Evolutionary conservation across 2,329 filamentous ascomycete species (phyloP).

Genomic region (Cladosporium sp.): DNA sequence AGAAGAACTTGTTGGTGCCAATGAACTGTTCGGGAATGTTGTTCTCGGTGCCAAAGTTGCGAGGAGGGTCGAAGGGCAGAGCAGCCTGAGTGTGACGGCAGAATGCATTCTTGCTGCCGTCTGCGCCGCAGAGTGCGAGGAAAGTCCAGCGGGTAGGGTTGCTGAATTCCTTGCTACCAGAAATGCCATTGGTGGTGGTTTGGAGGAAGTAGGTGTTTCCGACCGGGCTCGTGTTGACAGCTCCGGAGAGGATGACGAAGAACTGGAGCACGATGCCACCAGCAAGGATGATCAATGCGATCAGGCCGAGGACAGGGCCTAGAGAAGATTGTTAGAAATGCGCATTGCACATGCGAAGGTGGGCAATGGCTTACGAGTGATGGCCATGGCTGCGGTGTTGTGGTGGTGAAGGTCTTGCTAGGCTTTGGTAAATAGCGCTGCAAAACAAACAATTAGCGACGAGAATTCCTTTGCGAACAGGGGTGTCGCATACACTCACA

Average conservation of each 20-base stretch:
- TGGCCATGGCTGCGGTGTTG: constrained; percentile 14
- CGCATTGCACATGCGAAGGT: not conserved
- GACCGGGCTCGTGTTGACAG: constrained; percentile 56
- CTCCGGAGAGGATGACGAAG: constrained; percentile 64
- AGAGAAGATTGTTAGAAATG: constrained; percentile 17
- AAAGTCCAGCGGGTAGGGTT: constrained; percentile 81
- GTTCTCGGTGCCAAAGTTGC: constrained; percentile 59
- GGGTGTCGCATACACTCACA: not conserved
- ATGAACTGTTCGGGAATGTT: constrained; percentile 58
- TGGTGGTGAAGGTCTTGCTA: not conserved
- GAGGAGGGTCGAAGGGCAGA: constrained; percentile 63
- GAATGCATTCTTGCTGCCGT: constrained; percentile 54
- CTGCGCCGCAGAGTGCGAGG: constrained; percentile 75
- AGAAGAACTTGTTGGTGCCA: constrained; percentile 67
- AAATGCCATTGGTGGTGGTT: constrained; percentile 72
- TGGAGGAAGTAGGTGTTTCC: constrained; percentile 82
- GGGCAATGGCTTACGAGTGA: constrained; percentile 1
- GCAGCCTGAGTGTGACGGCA: constrained; percentile 64
- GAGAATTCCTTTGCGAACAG: not conserved
- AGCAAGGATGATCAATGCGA: constrained; percentile 62
- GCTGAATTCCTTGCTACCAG: constrained; percentile 58
- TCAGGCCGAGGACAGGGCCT: constrained; percentile 58
- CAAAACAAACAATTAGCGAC: constrained; percentile 6
- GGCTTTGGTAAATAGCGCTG: constrained; percentile 2
- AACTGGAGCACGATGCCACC: constrained; percentile 64